phyloP scores from a whole-genome alignment of 176 grass and related monocot genomes.

The Calamus simplicifolius region DNA sequence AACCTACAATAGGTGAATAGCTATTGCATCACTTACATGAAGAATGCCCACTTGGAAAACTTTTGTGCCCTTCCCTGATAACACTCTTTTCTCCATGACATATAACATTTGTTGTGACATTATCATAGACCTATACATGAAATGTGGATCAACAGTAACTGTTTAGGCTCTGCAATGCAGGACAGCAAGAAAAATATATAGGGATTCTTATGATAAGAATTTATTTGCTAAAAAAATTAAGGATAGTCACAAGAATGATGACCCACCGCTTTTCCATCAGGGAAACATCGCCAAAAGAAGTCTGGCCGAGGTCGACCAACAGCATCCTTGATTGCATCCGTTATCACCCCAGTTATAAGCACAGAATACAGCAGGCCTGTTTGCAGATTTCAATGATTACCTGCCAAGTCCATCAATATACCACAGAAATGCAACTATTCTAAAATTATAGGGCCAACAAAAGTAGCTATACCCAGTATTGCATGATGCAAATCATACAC shows the following conservation, averaged over 20 bases:
- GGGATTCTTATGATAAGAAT: neutral
- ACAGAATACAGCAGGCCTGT: constrained; percentile 88
- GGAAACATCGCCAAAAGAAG: constrained; percentile 99
- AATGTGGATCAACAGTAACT: neutral
- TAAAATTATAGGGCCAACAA: neutral
- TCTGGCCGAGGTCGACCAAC: constrained; percentile 87
- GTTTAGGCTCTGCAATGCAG: neutral
- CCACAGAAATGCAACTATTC: neutral
- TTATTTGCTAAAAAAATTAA: constrained; percentile 7
- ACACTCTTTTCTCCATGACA: constrained; percentile 78
- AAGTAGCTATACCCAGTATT: constrained; percentile 66
- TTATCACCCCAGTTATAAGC: constrained; percentile 88
- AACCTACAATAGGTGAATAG: no score
- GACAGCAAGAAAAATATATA: neutral
- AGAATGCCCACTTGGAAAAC: constrained; percentile 86
- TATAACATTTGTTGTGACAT: constrained; percentile 60
- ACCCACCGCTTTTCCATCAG: constrained; percentile 79
- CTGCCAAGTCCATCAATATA: neutral
- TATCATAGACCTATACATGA: constrained; percentile 60
- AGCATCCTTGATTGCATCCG: constrained; percentile 94
- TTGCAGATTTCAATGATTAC: constrained; percentile 1
- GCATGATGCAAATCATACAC: constrained; percentile 93
- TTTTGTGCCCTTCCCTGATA: constrained; percentile 91
- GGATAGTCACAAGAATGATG: neutral
- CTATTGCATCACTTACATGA: constrained; percentile 38